These are phyloP conservation scores for Prunus kanzakura DNA, from an alignment of 306 rosid species.

Conservation along the genomic window DNA sequence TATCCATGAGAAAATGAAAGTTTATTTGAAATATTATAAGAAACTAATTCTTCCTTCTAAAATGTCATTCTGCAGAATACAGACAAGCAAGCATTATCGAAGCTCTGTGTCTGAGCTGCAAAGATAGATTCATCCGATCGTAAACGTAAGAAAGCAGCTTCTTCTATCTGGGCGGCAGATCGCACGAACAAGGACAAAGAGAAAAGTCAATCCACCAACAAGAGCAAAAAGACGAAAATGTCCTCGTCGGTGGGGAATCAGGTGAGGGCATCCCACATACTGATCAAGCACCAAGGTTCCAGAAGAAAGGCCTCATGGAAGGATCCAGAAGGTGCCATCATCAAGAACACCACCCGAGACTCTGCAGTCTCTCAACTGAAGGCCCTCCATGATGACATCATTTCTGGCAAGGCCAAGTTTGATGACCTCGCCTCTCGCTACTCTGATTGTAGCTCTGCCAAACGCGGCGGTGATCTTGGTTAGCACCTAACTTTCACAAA, in stretches of 20 bases:
- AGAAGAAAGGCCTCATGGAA: conserved; percentile 94
- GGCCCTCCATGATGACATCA: conserved; percentile 62
- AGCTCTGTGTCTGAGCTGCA: neutral
- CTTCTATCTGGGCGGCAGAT: conserved; percentile 51
- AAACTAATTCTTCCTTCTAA: neutral
- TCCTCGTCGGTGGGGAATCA: conserved; percentile 57
- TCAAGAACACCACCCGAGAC: conserved; percentile 68
- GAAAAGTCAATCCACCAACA: conserved; percentile 15
- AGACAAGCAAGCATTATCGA: neutral
- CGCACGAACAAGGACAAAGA: conserved; percentile 48
- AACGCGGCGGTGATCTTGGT: conserved; percentile 98
- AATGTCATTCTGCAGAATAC: neutral
- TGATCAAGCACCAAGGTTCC: conserved; percentile 91
- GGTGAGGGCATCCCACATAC: conserved; percentile 93
- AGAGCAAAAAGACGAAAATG: conserved; percentile 53
- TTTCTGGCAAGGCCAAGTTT: conserved; percentile 70
- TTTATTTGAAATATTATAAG: neutral
- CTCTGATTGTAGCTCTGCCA: conserved; percentile 98
- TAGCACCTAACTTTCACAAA: neutral
- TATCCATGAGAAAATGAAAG: neutral
- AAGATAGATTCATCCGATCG: conserved; percentile 84
- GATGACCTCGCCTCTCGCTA: conserved; percentile 67
- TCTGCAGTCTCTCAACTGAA: conserved; percentile 69
- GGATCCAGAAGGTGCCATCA: conserved; percentile 87
- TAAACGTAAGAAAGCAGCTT: conserved; percentile 60